Evolutionary conservation across 495 filamentous ascomycete species (phyloP).

Genomic region (Penicillium atrosanguineum): DNA sequence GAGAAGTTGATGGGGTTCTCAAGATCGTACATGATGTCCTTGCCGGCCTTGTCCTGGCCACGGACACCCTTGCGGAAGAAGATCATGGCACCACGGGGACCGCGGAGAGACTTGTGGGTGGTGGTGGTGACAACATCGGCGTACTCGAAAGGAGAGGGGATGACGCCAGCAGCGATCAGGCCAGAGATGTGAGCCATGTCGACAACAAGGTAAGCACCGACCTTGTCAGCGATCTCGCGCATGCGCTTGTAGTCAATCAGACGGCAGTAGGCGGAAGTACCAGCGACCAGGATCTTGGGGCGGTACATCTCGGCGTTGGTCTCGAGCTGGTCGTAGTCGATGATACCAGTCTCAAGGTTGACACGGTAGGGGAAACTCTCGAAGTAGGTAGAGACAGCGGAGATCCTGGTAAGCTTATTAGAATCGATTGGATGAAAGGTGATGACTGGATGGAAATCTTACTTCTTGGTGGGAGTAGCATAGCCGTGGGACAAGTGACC

Average conservation of each 20-base stretch:
- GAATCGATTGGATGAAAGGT: not conserved
- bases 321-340: conserved; percentile 93
- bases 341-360: conserved; percentile 88
- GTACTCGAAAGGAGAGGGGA: conserved; percentile 89
- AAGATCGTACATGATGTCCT: conserved; percentile 89
- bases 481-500: conserved; percentile 98
- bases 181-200: conserved; percentile 99
- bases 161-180: conserved; percentile 87
- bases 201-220: conserved; percentile 90
- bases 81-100: conserved; percentile 99
- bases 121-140: conserved; percentile 98
- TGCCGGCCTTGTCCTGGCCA: conserved; percentile 84
- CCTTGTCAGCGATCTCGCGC: conserved; percentile 92
- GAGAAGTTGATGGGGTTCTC: conserved; percentile 98
- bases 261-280: conserved; percentile 98
- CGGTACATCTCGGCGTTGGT: conserved; percentile 91
- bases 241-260: conserved; percentile 96
- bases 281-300: conserved; percentile 92
- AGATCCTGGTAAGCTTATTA: conserved; percentile 58
- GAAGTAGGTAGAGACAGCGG: conserved; percentile 90
- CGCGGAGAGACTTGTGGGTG: conserved; percentile 98
- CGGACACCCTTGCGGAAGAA: conserved; percentile 98
- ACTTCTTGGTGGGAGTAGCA: conserved; percentile 90
- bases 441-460: conserved; percentile 29
- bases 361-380: conserved; percentile 94